A percentile compares a stretch with the other conserved stretches of the same genome.
Conservation (phyloP, 768 basidiomycete genomes). For the Lactarius deliciosus region DNA sequence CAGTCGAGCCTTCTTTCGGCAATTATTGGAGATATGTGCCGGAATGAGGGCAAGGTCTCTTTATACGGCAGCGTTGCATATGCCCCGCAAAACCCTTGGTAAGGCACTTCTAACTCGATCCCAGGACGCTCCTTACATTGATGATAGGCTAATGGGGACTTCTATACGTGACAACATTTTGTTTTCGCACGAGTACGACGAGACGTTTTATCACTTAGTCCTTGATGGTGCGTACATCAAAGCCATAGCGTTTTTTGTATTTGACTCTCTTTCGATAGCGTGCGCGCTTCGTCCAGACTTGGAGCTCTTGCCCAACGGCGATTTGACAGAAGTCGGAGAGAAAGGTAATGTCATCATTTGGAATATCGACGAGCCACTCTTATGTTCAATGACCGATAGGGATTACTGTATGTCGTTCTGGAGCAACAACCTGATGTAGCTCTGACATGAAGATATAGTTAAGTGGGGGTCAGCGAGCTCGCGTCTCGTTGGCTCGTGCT, state of each 20-base stretch:
- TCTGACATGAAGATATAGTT: constrained; percentile 42
- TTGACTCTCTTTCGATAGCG: constrained; percentile 41
- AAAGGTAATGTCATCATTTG: constrained; percentile 51
- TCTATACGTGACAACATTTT: constrained; percentile 88
- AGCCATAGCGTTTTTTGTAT: neutral
- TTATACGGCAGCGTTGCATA: constrained; percentile 75
- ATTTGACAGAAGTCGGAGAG: constrained; percentile 83
- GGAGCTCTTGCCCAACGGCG: constrained; percentile 74
- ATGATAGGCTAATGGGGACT: constrained; percentile 73
- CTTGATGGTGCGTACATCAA: constrained; percentile 57
- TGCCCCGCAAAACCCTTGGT: constrained; percentile 88
- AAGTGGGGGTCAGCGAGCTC: constrained; percentile 83
- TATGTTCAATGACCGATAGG: constrained; percentile 35
- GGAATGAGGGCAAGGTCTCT: constrained; percentile 67
- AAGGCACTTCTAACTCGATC: constrained; percentile 25
- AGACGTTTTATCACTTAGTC: constrained; percentile 77
- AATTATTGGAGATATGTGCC: constrained; percentile 85
- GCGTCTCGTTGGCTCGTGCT: constrained; percentile 81
- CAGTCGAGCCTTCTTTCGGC: constrained; percentile 76
- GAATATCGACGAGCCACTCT: constrained; percentile 6
- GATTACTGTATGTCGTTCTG: constrained; percentile 53
- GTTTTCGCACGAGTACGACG: constrained; percentile 88
- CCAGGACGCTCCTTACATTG: neutral
- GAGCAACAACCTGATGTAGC: neutral
- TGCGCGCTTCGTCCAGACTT: constrained; percentile 86